Conservation (phyloP, 495 filamentous ascomycete species). For the Evernia prunastri region DNA sequence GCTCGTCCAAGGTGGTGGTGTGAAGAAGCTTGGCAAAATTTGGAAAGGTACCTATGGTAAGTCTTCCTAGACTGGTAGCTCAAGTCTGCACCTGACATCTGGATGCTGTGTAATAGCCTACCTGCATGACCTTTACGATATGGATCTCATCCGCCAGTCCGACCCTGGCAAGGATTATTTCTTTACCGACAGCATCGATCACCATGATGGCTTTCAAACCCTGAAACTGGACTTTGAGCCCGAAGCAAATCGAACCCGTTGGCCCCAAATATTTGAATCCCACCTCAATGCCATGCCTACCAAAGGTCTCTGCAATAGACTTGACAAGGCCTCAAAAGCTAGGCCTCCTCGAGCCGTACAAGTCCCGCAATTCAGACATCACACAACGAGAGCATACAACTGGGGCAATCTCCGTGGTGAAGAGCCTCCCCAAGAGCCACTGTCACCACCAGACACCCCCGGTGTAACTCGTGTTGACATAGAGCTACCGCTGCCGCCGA, state of each 20-base stretch:
- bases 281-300: constrained; percentile 22
- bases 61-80: neutral
- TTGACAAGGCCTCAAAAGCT: neutral
- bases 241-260: neutral
- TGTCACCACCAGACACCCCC: neutral
- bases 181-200: constrained; percentile 20
- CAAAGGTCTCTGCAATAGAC: constrained; percentile 4
- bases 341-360: neutral
- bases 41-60: constrained; percentile 24
- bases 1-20: constrained; percentile 6
- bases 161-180: neutral
- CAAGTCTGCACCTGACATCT: neutral
- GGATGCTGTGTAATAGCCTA: constrained; percentile 25
- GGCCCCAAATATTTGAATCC: constrained; percentile 21
- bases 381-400: neutral
- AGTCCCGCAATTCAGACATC: neutral
- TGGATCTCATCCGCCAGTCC: constrained; percentile 14
- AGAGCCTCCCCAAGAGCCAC: neutral
- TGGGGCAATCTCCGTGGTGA: neutral
- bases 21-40: constrained; percentile 11
- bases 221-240: constrained; percentile 20
- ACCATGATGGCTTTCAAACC: constrained; percentile 23
- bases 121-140: constrained; percentile 35
- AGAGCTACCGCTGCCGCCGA: neutral
- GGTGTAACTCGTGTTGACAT: neutral